Evolutionary conservation across 1,139 yeast genomes (phyloP).

Genomic region (Meyerozyma athensensis): DNA sequence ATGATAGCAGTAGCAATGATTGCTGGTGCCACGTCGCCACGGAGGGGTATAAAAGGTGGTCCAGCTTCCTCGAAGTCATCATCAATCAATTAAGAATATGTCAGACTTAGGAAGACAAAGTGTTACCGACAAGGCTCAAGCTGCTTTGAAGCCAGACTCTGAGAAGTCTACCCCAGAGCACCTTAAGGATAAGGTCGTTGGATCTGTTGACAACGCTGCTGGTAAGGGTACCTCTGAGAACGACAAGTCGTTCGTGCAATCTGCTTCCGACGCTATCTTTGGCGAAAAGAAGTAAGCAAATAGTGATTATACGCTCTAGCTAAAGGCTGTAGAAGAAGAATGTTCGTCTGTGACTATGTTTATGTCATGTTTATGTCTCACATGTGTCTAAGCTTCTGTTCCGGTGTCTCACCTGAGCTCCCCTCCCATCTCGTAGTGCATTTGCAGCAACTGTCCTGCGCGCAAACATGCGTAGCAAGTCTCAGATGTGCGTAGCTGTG

Average conservation of each 20-base stretch:
- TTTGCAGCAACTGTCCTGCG: too few relatives aligned
- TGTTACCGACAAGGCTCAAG: constrained; percentile 13
- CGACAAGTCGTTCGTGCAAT: constrained; percentile 15
- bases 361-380: too few relatives aligned
- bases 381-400: too few relatives aligned
- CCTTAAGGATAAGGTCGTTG: constrained; percentile 15
- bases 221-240: constrained; percentile 14
- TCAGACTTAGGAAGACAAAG: constrained; percentile 16
- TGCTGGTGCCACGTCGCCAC: background rate
- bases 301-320: too few relatives aligned
- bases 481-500: too few relatives aligned
- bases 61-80: background rate
- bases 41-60: background rate
- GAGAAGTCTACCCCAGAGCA: constrained; percentile 13
- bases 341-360: too few relatives aligned
- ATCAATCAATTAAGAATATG: constrained; percentile 8
- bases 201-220: constrained; percentile 12
- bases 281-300: constrained; percentile 16
- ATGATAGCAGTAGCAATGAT: background rate
- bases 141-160: constrained; percentile 16
- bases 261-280: constrained; percentile 16
- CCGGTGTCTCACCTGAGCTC: too few relatives aligned
- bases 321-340: too few relatives aligned
- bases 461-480: too few relatives aligned
- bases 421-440: too few relatives aligned